Evolutionary conservation across 140 eudicot genomes (phyloP), one percentile per base, ranked within the genome.

Genomic region (Ambrosia hybrid): DNA sequence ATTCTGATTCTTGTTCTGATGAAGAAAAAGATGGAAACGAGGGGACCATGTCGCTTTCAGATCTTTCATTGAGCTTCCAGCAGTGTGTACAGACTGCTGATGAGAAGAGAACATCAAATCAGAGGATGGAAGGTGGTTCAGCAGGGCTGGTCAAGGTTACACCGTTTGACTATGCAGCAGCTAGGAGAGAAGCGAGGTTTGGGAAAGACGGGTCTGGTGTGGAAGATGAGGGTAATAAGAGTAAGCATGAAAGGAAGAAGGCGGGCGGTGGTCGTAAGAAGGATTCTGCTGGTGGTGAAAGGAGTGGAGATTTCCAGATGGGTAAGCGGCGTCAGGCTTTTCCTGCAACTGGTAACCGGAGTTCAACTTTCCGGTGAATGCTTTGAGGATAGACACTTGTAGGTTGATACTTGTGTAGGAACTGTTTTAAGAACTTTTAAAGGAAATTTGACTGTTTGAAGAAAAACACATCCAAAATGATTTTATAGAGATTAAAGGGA

Each of bases 291-390:
- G 77, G 74, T 59, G 91, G 67, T 64, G 94, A 83, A 74, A 86
- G 78, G 68, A 71, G 83, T 33, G 78, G 79, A 9, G 94, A 83
- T 52, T 78, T 87, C 49, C 86, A 83, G 65, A 65, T 77, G 77
- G 99, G 97, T 66, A 84, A 82, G 76, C 82, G 97, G 75, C 95
- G 97, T 5, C 97, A 88, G 51, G 99, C 99, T 65, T 94, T 94
- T 65, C 99, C 99, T 7, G 88, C 97, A 0, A 79, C 86, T 14
- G 99, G 99, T 21, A 94, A 94, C 82, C 89, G 97, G 58, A 90
- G 95, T 70, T 86, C 96, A 36, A 90, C 97, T 70, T 94, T 90
- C 66, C 88, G 93, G 60, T 83, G 80, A 84, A n/a, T 5, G 67
- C 2, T 57, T 26, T 41, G 46, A 9, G 2, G n/a, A 11, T 48